Evolutionary conservation across 805 yeast species (phyloP).

Genomic region (Starmerella etchellsii): DNA sequence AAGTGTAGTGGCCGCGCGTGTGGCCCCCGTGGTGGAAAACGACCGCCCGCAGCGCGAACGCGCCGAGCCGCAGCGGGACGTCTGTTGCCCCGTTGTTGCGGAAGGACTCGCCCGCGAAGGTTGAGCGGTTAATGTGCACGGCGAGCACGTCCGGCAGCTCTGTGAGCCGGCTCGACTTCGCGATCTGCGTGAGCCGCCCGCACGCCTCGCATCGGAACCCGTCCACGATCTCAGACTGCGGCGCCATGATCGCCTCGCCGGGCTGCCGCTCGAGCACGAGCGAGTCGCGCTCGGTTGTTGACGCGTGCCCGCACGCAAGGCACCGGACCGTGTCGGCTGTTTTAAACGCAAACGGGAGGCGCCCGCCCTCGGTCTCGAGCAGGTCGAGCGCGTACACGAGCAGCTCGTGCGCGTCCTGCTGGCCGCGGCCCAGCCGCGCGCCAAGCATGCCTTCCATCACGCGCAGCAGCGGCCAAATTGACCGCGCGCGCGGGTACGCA

Average conservation of each 20-base stretch:
- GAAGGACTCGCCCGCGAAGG: conserved; percentile 41
- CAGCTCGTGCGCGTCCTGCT: conserved; percentile 93
- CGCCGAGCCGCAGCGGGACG: conserved; percentile 36
- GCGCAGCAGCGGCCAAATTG: conserved; percentile 64
- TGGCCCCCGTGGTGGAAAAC: conserved; percentile 85
- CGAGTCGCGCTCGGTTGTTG: conserved; percentile 50
- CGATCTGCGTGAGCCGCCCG: conserved; percentile 40
- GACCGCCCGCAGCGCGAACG: conserved; percentile 55
- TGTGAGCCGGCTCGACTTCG: conserved; percentile 48
- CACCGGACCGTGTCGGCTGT: conserved; percentile 59
- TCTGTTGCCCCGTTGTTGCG: conserved; percentile 64
- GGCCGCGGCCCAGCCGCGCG: conserved; percentile 62
- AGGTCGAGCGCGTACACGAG: conserved; percentile 72
- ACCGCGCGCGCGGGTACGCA: conserved; percentile 39
- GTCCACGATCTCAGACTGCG: conserved; percentile 55
- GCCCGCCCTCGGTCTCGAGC: conserved; percentile 30
- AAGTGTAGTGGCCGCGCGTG: conserved; percentile 79
- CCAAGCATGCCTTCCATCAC: conserved; percentile 60
- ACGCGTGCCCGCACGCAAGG: conserved; percentile 46
- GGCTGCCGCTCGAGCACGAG: conserved; percentile 53
- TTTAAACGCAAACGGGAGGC: conserved; percentile 53
- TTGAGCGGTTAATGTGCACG: conserved; percentile 77
- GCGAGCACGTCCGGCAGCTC: conserved; percentile 60
- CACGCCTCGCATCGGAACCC: conserved; percentile 68
- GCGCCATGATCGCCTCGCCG: conserved; percentile 40